phyloP scores from a whole-genome alignment of 345 rosid genomes.

The Isatis tinctoria region DNA sequence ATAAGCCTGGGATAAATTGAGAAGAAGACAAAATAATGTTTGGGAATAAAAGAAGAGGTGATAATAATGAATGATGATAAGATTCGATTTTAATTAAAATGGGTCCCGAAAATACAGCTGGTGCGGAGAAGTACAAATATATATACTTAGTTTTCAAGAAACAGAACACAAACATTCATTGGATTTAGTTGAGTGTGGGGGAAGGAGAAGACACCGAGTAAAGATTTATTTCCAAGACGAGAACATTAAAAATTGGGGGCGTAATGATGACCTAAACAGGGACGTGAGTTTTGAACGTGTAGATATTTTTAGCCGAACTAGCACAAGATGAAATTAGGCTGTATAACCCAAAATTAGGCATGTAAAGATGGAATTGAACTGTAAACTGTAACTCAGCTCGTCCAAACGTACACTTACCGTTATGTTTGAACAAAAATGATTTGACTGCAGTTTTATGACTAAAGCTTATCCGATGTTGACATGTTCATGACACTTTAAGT shows the following conservation, averaged over 20 bases:
- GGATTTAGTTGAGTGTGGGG: slow-evolving; percentile 17
- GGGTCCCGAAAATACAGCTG: slow-evolving; percentile 28
- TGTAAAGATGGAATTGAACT: too few relatives aligned
- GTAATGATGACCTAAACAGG: neutral
- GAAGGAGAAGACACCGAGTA: slow-evolving; percentile 17
- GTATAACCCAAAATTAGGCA: neutral
- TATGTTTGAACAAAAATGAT: too few relatives aligned
- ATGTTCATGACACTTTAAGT: too few relatives aligned
- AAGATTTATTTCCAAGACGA: neutral
- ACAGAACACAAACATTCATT: neutral
- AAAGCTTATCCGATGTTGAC: too few relatives aligned
- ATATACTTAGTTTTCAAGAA: neutral
- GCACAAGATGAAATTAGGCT: neutral
- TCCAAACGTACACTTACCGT: too few relatives aligned
- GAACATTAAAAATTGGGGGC: neutral
- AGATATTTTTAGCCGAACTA: slow-evolving; percentile 1
- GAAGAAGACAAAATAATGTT: slow-evolving; percentile 18
- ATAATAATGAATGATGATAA: slow-evolving; percentile 25
- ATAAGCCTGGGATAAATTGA: slow-evolving; percentile 11
- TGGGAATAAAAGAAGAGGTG: slow-evolving; percentile 1
- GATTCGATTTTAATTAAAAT: slow-evolving; percentile 22
- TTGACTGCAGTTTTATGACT: too few relatives aligned
- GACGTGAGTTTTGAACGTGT: neutral
- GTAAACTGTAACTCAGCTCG: too few relatives aligned
- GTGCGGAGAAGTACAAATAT: neutral